Conservation (phyloP, 169 alveolate genomes). For the Amoebophrya sp. region DNA sequence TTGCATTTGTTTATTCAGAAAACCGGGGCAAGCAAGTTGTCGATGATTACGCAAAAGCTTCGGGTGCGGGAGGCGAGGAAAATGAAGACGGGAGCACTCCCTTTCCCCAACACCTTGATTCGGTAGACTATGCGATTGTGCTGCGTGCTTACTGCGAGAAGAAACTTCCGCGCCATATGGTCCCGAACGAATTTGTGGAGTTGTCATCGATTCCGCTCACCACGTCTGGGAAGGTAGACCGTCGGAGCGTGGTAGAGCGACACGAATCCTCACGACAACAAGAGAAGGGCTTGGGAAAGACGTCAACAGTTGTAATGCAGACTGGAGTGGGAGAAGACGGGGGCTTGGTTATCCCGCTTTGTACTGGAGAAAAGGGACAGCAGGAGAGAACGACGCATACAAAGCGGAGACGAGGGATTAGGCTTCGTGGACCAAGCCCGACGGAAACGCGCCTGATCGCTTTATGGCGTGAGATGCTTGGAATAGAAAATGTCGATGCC, state of each 20-base stretch:
- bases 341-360: too few relatives aligned
- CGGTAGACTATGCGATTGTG: neutral
- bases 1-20: too few relatives aligned
- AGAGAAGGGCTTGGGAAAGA: too few relatives aligned
- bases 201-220: neutral
- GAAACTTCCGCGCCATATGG: neutral
- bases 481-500: neutral
- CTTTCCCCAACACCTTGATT: neutral
- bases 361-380: neutral
- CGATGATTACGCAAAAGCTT: too few relatives aligned
- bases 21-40: too few relatives aligned
- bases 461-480: neutral
- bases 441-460: too few relatives aligned
- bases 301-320: too few relatives aligned
- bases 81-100: neutral
- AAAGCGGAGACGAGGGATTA: too few relatives aligned
- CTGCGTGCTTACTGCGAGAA: neutral
- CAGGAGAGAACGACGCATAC: neutral
- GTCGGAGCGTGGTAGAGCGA: neutral
- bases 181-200: neutral
- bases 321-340: too few relatives aligned
- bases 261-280: too few relatives aligned
- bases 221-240: neutral
- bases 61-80: too few relatives aligned
- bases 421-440: too few relatives aligned